Evolutionary conservation across 257 asterid genomes (phyloP), one percentile per base, ranked within the genome.

Genomic region (Forsythia viridissima): DNA sequence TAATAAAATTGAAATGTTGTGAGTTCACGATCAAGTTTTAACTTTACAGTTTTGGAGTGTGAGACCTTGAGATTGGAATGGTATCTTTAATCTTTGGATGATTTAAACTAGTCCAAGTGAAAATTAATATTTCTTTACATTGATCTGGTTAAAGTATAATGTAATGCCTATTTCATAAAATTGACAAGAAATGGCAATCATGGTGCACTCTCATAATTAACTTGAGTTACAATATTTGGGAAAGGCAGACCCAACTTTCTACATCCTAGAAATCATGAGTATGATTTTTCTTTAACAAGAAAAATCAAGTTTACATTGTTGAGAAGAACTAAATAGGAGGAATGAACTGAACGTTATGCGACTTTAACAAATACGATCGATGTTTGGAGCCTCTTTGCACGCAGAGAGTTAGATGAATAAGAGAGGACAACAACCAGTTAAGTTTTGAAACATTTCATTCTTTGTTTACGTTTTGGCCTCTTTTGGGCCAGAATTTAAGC

Each of bases 331-430:
- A 67, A 30, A 63, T 63, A 67, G 24, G 5, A 12, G 43, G 36
- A 11, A 55, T 48, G 37, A 43, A 34, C 70, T 42, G 39, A 65
- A 10, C 16, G 55, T 41, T 57, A 10, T 1, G 61, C 20, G 67
- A 57, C 42, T 44, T 55, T 37, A 80, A 44, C 75, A 69, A 10
- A 34, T 74, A 21, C 21, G 69, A 38, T 74, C 16, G 38, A 43
- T 73, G 51, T 72, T 9, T 73, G 46, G 44, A 57, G 68, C 72
- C 61, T 55, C 69, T 7, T 3, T 63, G 70, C 70, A 24, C 8
- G 70, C 39, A 63, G 16, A 63, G 12, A 63, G 40, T 0, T n/a
- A 24, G 6, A 24, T 10, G 12, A 8, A 20, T 20, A n/a, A n/a
- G 66, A 52, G 61, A 57, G 66, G 67, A 20, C 6, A 11, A 57